A percentile compares a stretch with the other conserved stretches of the same genome.
phyloP scores from a whole-genome alignment of 441 rosid species.

The Biscutella laevigata region DNA sequence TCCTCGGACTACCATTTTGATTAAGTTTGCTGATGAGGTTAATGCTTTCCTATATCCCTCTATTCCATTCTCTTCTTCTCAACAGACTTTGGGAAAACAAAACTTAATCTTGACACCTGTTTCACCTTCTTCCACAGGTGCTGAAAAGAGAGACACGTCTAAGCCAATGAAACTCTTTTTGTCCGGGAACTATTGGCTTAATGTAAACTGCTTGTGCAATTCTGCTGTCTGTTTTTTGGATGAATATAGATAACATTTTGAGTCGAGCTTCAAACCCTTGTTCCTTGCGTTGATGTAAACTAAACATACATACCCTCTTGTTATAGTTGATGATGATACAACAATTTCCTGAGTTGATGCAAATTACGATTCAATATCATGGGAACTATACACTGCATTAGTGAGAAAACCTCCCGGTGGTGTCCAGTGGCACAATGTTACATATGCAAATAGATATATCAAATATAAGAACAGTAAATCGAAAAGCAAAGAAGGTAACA shows the following conservation, averaged over 20 bases:
- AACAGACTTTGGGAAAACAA: not conserved
- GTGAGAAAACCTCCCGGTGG: no score
- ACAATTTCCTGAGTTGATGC: not conserved
- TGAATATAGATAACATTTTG: slow-evolving; percentile 1
- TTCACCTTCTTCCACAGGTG: slow-evolving; percentile 7
- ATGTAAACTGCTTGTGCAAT: slow-evolving; percentile 7
- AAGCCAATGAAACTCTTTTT: slow-evolving; percentile 11
- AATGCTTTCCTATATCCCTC: not conserved
- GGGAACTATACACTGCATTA: no score
- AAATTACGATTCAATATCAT: no score
- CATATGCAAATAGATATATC: not conserved
- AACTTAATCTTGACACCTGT: not conserved
- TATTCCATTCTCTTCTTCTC: slow-evolving; percentile 5
- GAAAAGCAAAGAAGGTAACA: slow-evolving; percentile 14
- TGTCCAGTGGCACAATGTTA: not conserved
- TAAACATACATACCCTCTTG: not conserved
- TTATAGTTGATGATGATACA: not conserved
- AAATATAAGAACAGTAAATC: not conserved
- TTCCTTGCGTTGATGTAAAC: slow-evolving; percentile 12
- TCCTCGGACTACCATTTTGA: slow-evolving; percentile 87
- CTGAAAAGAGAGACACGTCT: slow-evolving; percentile 24
- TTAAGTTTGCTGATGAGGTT: slow-evolving; percentile 96
- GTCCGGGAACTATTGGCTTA: slow-evolving; percentile 5
- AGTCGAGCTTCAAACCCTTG: slow-evolving; percentile 5
- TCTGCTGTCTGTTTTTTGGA: slow-evolving; percentile 2